These are phyloP conservation scores for Podaxis pistillaris DNA, from an alignment of 768 basidiomycete genomes.

Conservation along the genomic window DNA sequence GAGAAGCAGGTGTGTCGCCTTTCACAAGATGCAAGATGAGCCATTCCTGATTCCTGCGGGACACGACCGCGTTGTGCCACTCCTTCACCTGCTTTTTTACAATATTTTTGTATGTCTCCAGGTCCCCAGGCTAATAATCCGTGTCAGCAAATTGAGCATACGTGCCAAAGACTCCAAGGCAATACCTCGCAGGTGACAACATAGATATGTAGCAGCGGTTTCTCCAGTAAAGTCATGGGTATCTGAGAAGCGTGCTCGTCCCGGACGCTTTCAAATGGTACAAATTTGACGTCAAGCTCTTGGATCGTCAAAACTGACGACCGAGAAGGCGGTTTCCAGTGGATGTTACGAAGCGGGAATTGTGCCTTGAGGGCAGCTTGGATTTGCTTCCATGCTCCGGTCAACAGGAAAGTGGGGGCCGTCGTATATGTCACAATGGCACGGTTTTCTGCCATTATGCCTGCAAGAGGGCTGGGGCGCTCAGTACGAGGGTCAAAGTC, in stretches of 20 bases:
- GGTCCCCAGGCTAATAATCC: conserved; percentile 49
- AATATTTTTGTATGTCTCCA: conserved; percentile 75
- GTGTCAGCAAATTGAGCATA: conserved; percentile 15
- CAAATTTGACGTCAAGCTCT: conserved; percentile 76
- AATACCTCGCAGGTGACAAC: conserved; percentile 85
- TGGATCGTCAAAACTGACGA: conserved; percentile 84
- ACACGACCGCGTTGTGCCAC: conserved; percentile 70
- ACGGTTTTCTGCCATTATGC: conserved; percentile 35
- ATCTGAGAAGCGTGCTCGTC: conserved; percentile 78
- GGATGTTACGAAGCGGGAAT: conserved; percentile 83
- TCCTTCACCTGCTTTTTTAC: conserved; percentile 89
- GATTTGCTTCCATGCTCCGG: conserved; percentile 74
- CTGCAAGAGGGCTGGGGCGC: not conserved
- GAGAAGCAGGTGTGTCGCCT: conserved; percentile 57
- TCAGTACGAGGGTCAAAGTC: not conserved
- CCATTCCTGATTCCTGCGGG: conserved; percentile 89
- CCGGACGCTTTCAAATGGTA: conserved; percentile 62
- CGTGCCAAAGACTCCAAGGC: not conserved
- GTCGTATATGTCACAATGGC: conserved; percentile 71
- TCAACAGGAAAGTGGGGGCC: conserved; percentile 59
- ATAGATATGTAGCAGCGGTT: conserved; percentile 83
- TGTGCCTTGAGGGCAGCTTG: conserved; percentile 63
- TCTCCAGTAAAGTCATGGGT: conserved; percentile 77
- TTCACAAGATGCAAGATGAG: conserved; percentile 80
- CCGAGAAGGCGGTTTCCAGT: conserved; percentile 82